A percentile compares a stretch with the other conserved stretches of the same genome.
These are phyloP conservation scores for Echinochloa phyllopogon DNA, from an alignment of 176 grass and related monocot species.

Conservation along the genomic window DNA sequence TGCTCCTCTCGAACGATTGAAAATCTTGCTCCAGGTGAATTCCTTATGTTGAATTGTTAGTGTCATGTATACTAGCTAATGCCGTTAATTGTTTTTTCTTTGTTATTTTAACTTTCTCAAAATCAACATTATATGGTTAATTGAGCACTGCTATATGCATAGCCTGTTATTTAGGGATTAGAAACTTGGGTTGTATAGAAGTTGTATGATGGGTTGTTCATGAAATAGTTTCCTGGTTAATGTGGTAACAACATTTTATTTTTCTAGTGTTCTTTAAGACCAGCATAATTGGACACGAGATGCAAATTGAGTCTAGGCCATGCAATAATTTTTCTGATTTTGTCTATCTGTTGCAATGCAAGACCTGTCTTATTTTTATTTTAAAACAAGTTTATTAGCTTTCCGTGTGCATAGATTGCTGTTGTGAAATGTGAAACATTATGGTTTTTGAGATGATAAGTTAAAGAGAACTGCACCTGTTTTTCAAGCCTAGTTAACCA, in stretches of 20 bases:
- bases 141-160: not conserved
- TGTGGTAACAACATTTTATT: not conserved
- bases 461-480: not conserved
- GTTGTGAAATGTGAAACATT: not conserved
- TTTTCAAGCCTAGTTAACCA: not conserved
- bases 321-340: not conserved
- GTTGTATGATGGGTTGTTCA: not conserved
- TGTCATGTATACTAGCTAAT: not conserved
- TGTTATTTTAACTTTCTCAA: not conserved
- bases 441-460: not conserved
- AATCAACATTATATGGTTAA: not conserved
- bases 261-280: not conserved
- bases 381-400: not conserved
- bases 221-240: not conserved
- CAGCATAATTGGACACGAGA: not conserved
- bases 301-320: not conserved
- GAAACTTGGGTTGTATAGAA: not conserved
- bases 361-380: not conserved
- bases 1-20: constrained; percentile 94
- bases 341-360: not conserved
- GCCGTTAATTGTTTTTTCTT: not conserved
- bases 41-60: constrained; percentile 1
- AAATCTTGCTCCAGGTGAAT: constrained; percentile 94
- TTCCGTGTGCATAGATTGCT: not conserved
- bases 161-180: not conserved